phyloP scores from a whole-genome alignment of 2,329 filamentous ascomycete species.

The Aspergillus fumigatiaffinis region DNA sequence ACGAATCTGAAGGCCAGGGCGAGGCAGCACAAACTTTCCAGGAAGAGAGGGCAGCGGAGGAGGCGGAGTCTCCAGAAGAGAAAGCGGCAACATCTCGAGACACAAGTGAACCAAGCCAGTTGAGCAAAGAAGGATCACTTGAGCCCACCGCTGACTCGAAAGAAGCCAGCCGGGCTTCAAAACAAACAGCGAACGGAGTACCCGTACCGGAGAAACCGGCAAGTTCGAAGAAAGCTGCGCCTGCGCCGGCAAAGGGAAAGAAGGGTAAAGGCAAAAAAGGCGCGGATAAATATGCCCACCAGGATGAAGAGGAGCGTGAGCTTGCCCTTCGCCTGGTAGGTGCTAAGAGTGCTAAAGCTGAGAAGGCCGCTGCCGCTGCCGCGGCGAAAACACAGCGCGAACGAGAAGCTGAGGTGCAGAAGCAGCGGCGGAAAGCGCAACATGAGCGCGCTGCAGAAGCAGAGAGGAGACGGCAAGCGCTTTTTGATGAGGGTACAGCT shows the following conservation, averaged over 20 bases:
- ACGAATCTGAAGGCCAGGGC: slow-evolving; percentile 40
- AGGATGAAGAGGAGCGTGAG: slow-evolving; percentile 88
- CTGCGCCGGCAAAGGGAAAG: slow-evolving; percentile 61
- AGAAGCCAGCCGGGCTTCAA: slow-evolving; percentile 11
- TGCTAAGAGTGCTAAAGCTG: slow-evolving; percentile 51
- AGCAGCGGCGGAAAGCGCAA: slow-evolving; percentile 72
- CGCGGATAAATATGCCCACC: slow-evolving; percentile 83
- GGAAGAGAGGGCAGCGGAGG: slow-evolving; percentile 23
- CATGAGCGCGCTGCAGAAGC: slow-evolving; percentile 70
- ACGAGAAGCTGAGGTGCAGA: slow-evolving; percentile 66
- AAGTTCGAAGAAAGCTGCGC: slow-evolving; percentile 11
- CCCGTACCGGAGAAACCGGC: slow-evolving; percentile 16
- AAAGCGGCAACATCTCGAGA: slow-evolving; percentile 6
- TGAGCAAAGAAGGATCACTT: slow-evolving; percentile 28
- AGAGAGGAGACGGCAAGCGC: slow-evolving; percentile 62
- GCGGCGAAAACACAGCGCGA: slow-evolving; percentile 65
- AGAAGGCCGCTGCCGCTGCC: slow-evolving; percentile 59
- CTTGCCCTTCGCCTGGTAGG: slow-evolving; percentile 86
- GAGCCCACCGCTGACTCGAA: slow-evolving; percentile 11
- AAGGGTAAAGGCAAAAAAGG: slow-evolving; percentile 81
- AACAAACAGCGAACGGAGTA: slow-evolving; percentile 11
- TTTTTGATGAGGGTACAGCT: slow-evolving; percentile 65
- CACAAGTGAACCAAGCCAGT: slow-evolving; percentile 42
- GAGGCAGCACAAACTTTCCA: slow-evolving; percentile 11
- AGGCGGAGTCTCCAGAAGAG: slow-evolving; percentile 31